A percentile compares a stretch with the other conserved stretches of the same genome.
These are phyloP conservation scores for Micractinium conductrix DNA, from an alignment of 139 green algal species.

Conservation along the genomic window DNA sequence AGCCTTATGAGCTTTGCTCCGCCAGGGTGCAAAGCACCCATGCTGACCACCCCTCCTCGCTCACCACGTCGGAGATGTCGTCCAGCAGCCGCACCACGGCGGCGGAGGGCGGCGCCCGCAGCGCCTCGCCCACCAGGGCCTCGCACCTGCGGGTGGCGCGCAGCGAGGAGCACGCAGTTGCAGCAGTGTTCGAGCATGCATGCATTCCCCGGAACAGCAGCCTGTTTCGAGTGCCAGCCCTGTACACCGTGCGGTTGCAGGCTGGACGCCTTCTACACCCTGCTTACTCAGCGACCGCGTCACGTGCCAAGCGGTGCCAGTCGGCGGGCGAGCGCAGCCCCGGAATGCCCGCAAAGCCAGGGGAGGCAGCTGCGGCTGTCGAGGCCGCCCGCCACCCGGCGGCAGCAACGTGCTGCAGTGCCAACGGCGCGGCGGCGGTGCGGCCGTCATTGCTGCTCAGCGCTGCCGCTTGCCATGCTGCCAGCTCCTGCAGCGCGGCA, in stretches of 20 bases:
- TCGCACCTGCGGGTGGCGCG: no score
- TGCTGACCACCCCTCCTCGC: background rate
- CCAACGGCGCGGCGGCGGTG: no score
- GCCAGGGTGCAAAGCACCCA: background rate
- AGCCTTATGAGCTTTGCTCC: no score
- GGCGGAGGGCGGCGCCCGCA: constrained; percentile 34
- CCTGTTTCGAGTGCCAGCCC: no score
- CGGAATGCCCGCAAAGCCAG: constrained; percentile 1
- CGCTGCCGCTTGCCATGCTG: background rate
- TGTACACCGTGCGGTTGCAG: no score
- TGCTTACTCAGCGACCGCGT: constrained; percentile 27
- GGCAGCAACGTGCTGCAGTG: background rate
- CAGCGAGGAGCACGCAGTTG: no score
- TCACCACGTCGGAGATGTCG: constrained; percentile 54
- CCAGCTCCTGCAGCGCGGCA: background rate
- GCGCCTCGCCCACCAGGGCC: constrained; percentile 35
- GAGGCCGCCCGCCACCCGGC: background rate
- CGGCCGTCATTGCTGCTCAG: no score
- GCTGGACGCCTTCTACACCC: no score
- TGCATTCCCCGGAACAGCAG: no score
- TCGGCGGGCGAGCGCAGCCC: background rate
- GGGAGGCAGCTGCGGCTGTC: background rate
- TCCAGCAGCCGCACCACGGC: constrained; percentile 43
- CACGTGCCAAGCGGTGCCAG: background rate
- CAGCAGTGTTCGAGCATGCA: no score